Evolutionary conservation across 768 basidiomycete species (phyloP).

Genomic region (Coprinopsis cinerea): DNA sequence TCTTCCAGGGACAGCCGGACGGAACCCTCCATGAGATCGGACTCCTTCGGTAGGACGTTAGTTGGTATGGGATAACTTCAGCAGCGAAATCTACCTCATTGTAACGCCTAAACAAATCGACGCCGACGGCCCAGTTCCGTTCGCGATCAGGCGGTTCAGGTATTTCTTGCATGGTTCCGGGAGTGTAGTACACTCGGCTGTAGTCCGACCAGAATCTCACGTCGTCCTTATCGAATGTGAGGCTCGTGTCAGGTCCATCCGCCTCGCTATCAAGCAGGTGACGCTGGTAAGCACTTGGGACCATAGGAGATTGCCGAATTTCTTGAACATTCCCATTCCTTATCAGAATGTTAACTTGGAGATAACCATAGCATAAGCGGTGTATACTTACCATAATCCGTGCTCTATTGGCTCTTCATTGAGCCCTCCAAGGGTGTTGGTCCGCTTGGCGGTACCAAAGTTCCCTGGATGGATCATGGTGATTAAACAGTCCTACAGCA

Average conservation of each 20-base stretch:
- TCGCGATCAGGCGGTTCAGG: constrained; percentile 58
- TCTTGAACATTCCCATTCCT: constrained; percentile 12
- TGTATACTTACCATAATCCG: constrained; percentile 9
- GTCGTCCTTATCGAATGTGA: constrained; percentile 15
- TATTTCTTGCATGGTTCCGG: constrained; percentile 57
- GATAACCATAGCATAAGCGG: constrained; percentile 2
- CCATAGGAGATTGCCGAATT: constrained; percentile 28
- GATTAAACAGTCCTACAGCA: background rate
- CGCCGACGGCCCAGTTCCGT: constrained; percentile 52
- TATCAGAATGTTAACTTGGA: background rate
- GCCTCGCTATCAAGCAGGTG: constrained; percentile 25
- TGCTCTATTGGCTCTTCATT: constrained; percentile 20
- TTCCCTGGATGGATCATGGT: constrained; percentile 37
- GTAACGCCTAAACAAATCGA: constrained; percentile 45
- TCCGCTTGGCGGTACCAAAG: constrained; percentile 52
- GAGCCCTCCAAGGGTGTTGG: constrained; percentile 32
- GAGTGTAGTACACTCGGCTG: constrained; percentile 56
- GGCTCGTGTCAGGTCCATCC: background rate
- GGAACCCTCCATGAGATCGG: constrained; percentile 62
- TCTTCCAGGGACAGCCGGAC: constrained; percentile 69
- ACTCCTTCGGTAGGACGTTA: constrained; percentile 34
- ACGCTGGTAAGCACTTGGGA: constrained; percentile 50
- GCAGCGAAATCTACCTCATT: constrained; percentile 42
- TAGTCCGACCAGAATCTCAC: constrained; percentile 69
- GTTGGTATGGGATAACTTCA: background rate